Evolutionary conservation across 1,284 basidiomycete genomes (phyloP).

Genomic region (Rugosomyces carneus): DNA sequence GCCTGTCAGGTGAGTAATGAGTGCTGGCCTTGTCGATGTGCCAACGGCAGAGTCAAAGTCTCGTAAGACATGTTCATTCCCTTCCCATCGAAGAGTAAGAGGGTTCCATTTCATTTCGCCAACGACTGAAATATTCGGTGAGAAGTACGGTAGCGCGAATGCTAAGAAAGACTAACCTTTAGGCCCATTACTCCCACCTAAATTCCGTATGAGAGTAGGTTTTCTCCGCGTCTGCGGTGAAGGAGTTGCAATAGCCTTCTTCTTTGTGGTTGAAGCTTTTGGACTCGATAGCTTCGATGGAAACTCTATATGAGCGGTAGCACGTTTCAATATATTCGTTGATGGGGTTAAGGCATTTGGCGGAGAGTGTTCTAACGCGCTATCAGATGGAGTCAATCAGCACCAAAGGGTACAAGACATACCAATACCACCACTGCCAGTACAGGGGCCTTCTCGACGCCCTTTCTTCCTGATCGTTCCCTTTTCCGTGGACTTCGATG

Average conservation of each 20-base stretch:
- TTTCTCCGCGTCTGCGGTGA: constrained; percentile 47
- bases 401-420: constrained; percentile 13
- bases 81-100: constrained; percentile 85
- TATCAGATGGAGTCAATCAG: not conserved
- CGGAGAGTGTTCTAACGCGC: constrained; percentile 16
- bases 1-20: constrained; percentile 87
- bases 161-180: constrained; percentile 56
- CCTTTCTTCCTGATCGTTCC: constrained; percentile 52
- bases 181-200: constrained; percentile 63
- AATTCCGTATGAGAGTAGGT: constrained; percentile 83
- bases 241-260: constrained; percentile 47
- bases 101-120: constrained; percentile 99
- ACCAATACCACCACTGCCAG: constrained; percentile 42
- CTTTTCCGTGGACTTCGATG: constrained; percentile 41
- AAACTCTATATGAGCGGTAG: constrained; percentile 37
- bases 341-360: constrained; percentile 21
- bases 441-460: constrained; percentile 31
- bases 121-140: constrained; percentile 49
- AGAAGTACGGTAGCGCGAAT: constrained; percentile 4
- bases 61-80: constrained; percentile 84
- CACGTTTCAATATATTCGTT: constrained; percentile 29
- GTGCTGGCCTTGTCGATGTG: constrained; percentile 86
- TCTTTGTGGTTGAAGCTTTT: constrained; percentile 36
- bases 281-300: constrained; percentile 25
- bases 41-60: constrained; percentile 84